Base-by-base conservation (phyloP, 352 stramenopile species). In the Globisporangium middletonii region DNA sequence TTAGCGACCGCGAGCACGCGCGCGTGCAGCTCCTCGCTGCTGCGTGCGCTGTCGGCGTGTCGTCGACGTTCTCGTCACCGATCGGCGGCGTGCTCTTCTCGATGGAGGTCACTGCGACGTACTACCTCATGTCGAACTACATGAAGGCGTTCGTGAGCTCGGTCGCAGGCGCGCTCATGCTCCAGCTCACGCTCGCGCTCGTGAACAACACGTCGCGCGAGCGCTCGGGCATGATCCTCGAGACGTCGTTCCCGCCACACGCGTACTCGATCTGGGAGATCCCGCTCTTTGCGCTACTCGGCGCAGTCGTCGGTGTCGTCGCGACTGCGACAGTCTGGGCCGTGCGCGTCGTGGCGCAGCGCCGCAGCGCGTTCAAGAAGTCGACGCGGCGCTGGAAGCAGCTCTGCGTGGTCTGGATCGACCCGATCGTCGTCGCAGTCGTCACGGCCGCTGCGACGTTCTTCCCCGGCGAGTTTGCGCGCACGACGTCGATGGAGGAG, bases 11-110 rank as follows among this genome's bases (percentile, higher is more conserved):
- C 12, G 72, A 89, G 38, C 89, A 95, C 46, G 75, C 85, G 16
- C 71, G 86, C 62, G 67, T 96, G 51, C 89, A 98, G 52, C 71
- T 98, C 13, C 74, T 98, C 26, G 85, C 85, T 9, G 94, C 88
- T 2, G 94, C 94, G 7, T 97, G 88, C 67, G 94, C 92, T 2
- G 91, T 96, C 2, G 94, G 94, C 26, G 91, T 98, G 16, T 87
- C 92, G 26, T 94, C 90, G 19, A 88, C 92, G 2, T 98, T 98
- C 71, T 96, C 90, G 4, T 92, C 94, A 0, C 89, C 94, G 11
- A 97, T 98, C 27, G 94, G 94, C 18, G 94, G 92, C 12, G 95
- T 98, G 16, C 72, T 98, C 27, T 98, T 98, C 70, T 96, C 82
- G 0, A 96, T 98, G 65, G 94, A 98, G 57, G 92, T 98, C 33